Conservation (phyloP, 495 filamentous ascomycete genomes). For the Evansstolkia leycettana region DNA sequence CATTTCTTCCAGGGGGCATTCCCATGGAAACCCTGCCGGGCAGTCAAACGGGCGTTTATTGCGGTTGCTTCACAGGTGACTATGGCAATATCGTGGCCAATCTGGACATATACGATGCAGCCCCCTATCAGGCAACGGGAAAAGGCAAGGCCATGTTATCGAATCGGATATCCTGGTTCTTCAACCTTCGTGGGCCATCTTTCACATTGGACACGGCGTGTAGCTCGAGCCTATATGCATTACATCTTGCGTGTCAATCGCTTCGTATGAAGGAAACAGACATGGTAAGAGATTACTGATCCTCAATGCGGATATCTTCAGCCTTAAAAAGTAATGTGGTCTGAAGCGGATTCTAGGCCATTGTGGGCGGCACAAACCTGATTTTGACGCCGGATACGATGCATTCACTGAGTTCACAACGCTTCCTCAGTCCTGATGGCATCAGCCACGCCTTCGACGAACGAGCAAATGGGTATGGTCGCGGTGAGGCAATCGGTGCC, state of each 20-base stretch:
- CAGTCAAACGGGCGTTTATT: conserved; percentile 17
- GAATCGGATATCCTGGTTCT: conserved; percentile 33
- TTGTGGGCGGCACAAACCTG: too few relatives aligned
- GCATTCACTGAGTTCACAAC: background rate
- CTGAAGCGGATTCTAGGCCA: too few relatives aligned
- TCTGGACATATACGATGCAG: conserved; percentile 24
- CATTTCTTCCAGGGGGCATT: conserved; percentile 3
- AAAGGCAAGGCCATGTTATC: conserved; percentile 21
- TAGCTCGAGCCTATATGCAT: conserved; percentile 34
- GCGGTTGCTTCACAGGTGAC: conserved; percentile 20
- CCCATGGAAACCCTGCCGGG: background rate
- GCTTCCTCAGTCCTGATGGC: conserved; percentile 15
- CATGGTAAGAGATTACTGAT: too few relatives aligned
- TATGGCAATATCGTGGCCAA: conserved; percentile 21
- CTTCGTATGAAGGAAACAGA: conserved; percentile 35
- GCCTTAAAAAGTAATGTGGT: too few relatives aligned
- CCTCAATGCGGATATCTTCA: too few relatives aligned
- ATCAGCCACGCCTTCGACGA: conserved; percentile 24
- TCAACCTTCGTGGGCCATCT: conserved; percentile 29
- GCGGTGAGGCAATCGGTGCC: conserved; percentile 28
- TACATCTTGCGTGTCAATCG: conserved; percentile 37
- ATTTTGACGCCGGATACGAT: background rate
- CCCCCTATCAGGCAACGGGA: conserved; percentile 29
- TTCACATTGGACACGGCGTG: conserved; percentile 39
- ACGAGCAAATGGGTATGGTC: conserved; percentile 29